Percentiles rank a stretch among this genome's conserved stretches.
Conservation (phyloP, 345 rosid species). For the Rhodamnia rubescens region DNA sequence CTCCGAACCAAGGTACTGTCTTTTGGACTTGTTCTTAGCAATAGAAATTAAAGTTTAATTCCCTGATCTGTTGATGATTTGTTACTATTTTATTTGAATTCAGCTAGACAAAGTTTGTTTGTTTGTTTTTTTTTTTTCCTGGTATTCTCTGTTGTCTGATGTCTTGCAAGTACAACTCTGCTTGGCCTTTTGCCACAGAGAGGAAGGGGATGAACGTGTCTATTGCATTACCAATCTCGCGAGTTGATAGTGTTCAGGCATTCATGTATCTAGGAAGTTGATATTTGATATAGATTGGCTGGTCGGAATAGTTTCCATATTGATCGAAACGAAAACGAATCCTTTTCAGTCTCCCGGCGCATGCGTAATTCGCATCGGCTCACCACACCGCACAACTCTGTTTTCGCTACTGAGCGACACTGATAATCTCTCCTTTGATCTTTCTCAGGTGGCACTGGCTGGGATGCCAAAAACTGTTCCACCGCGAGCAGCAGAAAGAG, state of each 20-base stretch:
- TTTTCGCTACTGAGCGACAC: neutral
- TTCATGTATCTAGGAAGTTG: neutral
- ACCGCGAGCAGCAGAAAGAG: slow-evolving; percentile 8
- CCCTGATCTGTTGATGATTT: neutral
- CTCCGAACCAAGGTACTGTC: slow-evolving; percentile 25
- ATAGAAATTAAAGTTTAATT: neutral
- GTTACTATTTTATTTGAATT: neutral
- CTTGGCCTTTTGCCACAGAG: neutral
- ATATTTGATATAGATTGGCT: neutral
- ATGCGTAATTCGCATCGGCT: neutral
- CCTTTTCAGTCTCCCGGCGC: neutral
- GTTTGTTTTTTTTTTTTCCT: neutral
- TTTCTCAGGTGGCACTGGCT: slow-evolving; percentile 26
- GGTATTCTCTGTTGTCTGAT: neutral
- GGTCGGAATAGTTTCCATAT: neutral
- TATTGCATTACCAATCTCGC: neutral
- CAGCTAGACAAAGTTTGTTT: neutral
- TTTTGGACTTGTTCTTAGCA: neutral
- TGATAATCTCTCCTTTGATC: neutral
- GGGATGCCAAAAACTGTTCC: slow-evolving; percentile 15
- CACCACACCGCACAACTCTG: neutral
- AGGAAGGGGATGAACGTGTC: neutral
- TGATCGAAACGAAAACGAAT: neutral
- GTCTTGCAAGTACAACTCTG: neutral
- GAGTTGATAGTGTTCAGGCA: neutral